Conservation (phyloP, 352 stramenopile species). For the Phytopythium litorale region DNA sequence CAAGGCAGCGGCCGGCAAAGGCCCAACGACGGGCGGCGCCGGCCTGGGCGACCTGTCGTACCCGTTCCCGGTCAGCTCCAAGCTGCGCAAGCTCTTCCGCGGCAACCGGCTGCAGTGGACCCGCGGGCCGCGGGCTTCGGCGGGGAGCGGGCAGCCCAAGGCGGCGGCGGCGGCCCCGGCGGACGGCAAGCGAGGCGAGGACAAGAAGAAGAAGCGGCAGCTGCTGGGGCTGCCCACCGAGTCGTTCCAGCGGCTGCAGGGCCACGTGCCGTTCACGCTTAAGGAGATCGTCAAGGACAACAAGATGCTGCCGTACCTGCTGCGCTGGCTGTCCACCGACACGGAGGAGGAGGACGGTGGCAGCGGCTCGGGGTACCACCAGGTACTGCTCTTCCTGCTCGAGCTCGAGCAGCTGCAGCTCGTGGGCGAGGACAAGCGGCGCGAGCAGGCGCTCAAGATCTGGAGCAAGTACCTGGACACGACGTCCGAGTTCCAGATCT, state of each 20-base stretch:
- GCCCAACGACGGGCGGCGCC: background rate
- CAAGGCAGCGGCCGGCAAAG: background rate
- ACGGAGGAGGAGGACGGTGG: constrained; percentile 33
- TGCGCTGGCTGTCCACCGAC: constrained; percentile 71
- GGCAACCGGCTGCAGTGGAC: constrained; percentile 64
- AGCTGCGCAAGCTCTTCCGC: constrained; percentile 71
- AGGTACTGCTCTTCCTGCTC: constrained; percentile 82
- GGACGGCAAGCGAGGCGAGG: constrained; percentile 9
- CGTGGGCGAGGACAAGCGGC: constrained; percentile 54
- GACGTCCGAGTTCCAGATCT: constrained; percentile 80
- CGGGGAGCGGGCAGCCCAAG: background rate
- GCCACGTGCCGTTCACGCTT: constrained; percentile 76
- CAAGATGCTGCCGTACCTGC: constrained; percentile 80
- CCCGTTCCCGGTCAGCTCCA: constrained; percentile 71
- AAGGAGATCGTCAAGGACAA: constrained; percentile 85
- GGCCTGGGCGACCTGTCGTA: constrained; percentile 23
- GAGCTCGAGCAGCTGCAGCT: constrained; percentile 81
- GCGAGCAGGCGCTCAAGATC: constrained; percentile 78
- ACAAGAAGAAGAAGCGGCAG: constrained; percentile 51
- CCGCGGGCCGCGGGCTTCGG: background rate
- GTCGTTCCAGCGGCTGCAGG: constrained; percentile 73
- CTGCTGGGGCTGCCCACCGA: constrained; percentile 42
- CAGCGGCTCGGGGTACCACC: constrained; percentile 48
- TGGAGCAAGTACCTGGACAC: constrained; percentile 86
- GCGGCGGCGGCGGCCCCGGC: background rate